Evolutionary conservation across 495 filamentous ascomycete genomes (phyloP).

Genomic region (Schizothecium vesticola): DNA sequence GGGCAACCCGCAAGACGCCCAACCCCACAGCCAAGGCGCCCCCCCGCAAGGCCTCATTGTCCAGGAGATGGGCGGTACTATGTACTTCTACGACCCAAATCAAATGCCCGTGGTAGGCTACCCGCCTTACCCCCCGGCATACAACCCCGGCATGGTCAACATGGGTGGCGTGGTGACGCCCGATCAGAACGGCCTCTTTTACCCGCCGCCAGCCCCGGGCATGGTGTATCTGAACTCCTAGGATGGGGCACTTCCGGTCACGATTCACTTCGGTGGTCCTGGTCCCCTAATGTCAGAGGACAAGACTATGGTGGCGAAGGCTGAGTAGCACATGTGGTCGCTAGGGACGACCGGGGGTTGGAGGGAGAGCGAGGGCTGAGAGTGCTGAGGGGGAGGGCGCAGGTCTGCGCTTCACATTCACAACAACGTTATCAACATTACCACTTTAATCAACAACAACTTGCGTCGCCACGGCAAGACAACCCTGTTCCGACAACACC

Average conservation of each 20-base stretch:
- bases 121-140: conserved; percentile 44
- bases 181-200: conserved; percentile 64
- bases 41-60: conserved; percentile 68
- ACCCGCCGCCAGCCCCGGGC: conserved; percentile 54
- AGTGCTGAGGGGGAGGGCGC: not conserved
- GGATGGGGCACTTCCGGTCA: not conserved
- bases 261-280: not conserved
- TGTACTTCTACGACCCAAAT: conserved; percentile 84
- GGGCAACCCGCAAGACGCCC: conserved; percentile 33
- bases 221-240: conserved; percentile 57
- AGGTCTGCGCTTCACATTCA: not conserved
- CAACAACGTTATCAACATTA: not conserved
- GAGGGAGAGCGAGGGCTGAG: not conserved
- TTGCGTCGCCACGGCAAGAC: not conserved
- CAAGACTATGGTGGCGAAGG: not conserved
- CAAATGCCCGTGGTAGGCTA: conserved; percentile 56
- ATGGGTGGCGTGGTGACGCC: conserved; percentile 82
- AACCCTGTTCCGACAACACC: not conserved
- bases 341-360: not conserved
- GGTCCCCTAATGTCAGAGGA: not conserved
- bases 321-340: not conserved
- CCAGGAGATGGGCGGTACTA: conserved; percentile 89
- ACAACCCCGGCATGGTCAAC: conserved; percentile 56
- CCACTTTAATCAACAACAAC: not conserved
- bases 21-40: conserved; percentile 18